Conservation (phyloP, 306 rosid species). For the Malus sylvestris region DNA sequence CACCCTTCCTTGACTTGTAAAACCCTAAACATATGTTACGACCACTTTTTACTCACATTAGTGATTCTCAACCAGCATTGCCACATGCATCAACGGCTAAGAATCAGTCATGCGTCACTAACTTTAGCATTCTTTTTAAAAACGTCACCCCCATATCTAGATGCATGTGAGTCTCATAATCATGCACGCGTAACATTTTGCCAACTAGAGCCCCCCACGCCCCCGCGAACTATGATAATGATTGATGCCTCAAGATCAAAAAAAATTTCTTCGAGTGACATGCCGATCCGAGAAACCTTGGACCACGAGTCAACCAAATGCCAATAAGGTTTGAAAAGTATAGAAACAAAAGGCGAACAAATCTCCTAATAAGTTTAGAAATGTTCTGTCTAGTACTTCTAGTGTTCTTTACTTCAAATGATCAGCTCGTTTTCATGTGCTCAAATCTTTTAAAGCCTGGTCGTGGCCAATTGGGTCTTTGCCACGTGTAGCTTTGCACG, state of each 20-base stretch:
- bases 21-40: neutral
- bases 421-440: neutral
- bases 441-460: neutral
- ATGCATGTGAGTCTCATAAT: too few relatives aligned
- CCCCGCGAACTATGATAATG: constrained; percentile 12
- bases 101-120: neutral
- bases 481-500: constrained; percentile 34
- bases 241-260: constrained; percentile 7
- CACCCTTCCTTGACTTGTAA: neutral
- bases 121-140: too few relatives aligned
- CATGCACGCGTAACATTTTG: too few relatives aligned
- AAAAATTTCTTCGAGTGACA: neutral
- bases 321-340: neutral
- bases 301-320: constrained; percentile 8
- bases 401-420: neutral
- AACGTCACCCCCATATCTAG: neutral
- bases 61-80: too few relatives aligned
- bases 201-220: neutral
- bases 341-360: neutral
- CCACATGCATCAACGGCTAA: too few relatives aligned
- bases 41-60: too few relatives aligned
- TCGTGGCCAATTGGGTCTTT: constrained; percentile 18
- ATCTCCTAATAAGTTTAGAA: neutral
- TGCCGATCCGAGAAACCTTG: neutral
- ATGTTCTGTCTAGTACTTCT: neutral